phyloP scores from a whole-genome alignment of 148 eudicot species.

The Rhododendron griersonianum region DNA sequence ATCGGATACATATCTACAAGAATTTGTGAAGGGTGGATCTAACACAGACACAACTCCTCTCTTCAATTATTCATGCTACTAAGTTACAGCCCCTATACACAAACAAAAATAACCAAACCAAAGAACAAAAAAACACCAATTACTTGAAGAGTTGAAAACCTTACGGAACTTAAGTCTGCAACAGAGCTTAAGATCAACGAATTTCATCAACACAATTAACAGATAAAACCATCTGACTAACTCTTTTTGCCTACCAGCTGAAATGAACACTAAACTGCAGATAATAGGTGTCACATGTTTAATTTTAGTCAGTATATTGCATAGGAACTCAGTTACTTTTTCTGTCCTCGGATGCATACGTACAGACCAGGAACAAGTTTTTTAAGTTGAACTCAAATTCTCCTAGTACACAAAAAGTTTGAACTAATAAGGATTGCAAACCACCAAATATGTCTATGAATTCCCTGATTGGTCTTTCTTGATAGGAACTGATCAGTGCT shows the following conservation, averaged over 20 bases:
- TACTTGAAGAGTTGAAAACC: neutral
- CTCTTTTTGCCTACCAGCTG: neutral
- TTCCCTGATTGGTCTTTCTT: neutral
- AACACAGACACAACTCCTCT: neutral
- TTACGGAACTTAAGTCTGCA: slow-evolving; percentile 1
- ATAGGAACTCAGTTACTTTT: neutral
- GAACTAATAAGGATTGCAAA: neutral
- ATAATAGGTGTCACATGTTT: neutral
- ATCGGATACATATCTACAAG: neutral
- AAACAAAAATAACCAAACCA: neutral
- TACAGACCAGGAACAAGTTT: neutral
- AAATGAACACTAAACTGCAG: neutral
- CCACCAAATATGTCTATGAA: neutral
- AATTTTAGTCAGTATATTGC: neutral
- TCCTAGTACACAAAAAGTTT: neutral
- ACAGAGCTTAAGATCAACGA: neutral
- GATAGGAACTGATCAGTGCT: neutral
- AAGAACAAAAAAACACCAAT: neutral
- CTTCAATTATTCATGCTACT: neutral
- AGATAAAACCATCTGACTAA: neutral
- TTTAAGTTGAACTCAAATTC: neutral
- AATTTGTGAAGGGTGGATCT: neutral
- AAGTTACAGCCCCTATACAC: neutral
- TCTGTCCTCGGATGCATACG: neutral
- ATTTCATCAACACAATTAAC: neutral